phyloP scores from a whole-genome alignment of 2,329 filamentous ascomycete species.

The Colletotrichum tropicale region DNA sequence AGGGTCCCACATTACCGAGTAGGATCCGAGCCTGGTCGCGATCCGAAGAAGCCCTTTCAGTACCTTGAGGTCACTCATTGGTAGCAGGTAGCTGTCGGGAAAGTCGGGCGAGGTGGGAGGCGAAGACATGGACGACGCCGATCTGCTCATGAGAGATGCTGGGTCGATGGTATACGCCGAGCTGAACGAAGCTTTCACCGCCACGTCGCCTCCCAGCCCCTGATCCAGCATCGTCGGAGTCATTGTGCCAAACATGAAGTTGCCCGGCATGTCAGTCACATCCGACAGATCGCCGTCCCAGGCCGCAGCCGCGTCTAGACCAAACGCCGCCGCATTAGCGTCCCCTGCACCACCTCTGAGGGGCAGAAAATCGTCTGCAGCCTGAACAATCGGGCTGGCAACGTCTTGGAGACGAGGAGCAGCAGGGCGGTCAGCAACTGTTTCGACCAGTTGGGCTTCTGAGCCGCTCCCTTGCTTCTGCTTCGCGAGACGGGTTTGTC shows the following conservation, averaged over 20 bases:
- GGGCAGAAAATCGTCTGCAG: neutral
- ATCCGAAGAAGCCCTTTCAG: slow-evolving; percentile 52
- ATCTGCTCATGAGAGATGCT: neutral
- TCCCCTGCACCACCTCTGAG: neutral
- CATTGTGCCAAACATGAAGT: neutral
- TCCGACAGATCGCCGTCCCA: neutral
- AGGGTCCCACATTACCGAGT: slow-evolving; percentile 48
- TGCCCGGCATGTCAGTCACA: neutral
- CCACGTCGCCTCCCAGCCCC: neutral
- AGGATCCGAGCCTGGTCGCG: slow-evolving; percentile 48
- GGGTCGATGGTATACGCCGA: slow-evolving; percentile 13
- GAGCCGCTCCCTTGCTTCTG: neutral
- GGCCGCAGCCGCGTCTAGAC: neutral
- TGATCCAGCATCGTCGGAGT: neutral
- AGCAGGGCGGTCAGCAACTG: neutral
- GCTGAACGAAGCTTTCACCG: neutral
- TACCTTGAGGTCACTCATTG: slow-evolving; percentile 52
- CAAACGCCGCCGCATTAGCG: slow-evolving; percentile 1
- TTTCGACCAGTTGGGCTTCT: neutral
- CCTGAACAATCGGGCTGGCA: neutral
- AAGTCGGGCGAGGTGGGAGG: slow-evolving; percentile 24
- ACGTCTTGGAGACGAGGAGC: neutral
- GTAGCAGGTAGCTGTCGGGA: slow-evolving; percentile 53
- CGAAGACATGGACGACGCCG: slow-evolving; percentile 16
- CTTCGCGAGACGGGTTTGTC: slow-evolving; percentile 19